Conservation (phyloP, 345 rosid genomes). For the Rhodamnia argentea region DNA sequence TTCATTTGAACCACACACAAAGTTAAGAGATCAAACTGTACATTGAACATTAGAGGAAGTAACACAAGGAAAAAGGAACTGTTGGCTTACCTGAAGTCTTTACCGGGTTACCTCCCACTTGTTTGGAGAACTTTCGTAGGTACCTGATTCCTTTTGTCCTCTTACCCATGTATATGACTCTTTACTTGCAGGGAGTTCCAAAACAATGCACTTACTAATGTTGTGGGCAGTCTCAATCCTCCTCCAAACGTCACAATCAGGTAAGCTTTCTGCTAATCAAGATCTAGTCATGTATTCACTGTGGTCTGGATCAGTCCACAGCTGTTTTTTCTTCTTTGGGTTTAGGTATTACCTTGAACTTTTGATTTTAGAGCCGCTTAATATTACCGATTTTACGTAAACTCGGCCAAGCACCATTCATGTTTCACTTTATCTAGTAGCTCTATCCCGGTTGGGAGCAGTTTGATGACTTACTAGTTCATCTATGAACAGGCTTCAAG, state of each 20-base stretch:
- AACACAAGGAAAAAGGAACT: not conserved
- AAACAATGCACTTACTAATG: conserved; percentile 33
- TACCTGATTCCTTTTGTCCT: not conserved
- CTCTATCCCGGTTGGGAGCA: not conserved
- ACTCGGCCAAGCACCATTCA: not conserved
- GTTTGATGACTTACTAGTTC: not conserved
- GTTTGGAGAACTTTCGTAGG: not conserved
- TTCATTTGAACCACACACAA: not conserved
- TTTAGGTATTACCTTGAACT: not conserved
- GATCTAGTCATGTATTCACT: not conserved
- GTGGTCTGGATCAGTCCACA: not conserved
- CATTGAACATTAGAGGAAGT: not conserved
- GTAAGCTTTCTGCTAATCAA: conserved; percentile 8
- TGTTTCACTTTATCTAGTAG: not conserved
- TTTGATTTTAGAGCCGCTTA: not conserved
- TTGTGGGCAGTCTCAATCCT: conserved; percentile 27
- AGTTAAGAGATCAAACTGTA: not conserved
- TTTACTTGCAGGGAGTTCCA: conserved; percentile 33
- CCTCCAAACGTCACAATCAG: conserved; percentile 40
- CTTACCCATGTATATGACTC: not conserved
- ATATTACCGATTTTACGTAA: not conserved
- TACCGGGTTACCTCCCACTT: not conserved
- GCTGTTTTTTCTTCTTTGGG: not conserved
- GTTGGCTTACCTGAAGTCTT: not conserved
- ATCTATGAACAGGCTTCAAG: conserved; percentile 38